Evolutionary conservation across 192 early-diverging fungal genomes (phyloP).

Genomic region (Coemansia sp.): DNA sequence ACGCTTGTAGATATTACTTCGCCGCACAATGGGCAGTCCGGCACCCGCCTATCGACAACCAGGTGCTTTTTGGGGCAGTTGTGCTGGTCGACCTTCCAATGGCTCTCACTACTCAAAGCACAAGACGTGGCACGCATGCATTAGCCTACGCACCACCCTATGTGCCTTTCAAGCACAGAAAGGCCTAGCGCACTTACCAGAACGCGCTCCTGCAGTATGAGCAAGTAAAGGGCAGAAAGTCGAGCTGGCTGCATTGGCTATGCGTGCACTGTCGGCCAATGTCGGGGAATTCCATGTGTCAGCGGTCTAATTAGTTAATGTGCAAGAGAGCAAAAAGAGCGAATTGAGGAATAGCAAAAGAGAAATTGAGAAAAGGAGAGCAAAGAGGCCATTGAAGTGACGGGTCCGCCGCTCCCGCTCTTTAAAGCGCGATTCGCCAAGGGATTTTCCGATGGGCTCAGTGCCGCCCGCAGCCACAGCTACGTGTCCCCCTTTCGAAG

Average conservation of each 20-base stretch:
- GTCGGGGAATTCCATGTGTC: conserved; percentile 67
- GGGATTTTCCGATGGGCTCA: not conserved
- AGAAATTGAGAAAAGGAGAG: not conserved
- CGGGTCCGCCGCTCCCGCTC: not conserved
- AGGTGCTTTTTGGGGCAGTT: conserved; percentile 59
- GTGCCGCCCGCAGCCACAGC: conserved; percentile 1
- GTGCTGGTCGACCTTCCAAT: conserved; percentile 68
- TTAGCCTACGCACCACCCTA: not conserved
- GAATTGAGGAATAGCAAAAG: not conserved
- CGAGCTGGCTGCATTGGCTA: conserved; percentile 59
- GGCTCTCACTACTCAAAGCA: conserved; percentile 58
- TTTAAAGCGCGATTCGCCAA: not conserved
- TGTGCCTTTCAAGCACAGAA: not conserved
- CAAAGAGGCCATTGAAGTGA: conserved; percentile 2
- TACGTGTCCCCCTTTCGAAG: not conserved
- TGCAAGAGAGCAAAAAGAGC: not conserved
- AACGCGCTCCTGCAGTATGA: conserved; percentile 46
- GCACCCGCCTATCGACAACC: conserved; percentile 61
- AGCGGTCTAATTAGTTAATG: not conserved
- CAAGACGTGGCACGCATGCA: not conserved
- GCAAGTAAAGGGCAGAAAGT: conserved; percentile 57
- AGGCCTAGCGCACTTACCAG: conserved; percentile 47
- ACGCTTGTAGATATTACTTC: conserved; percentile 67
- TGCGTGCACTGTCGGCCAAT: conserved; percentile 66
- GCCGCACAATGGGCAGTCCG: conserved; percentile 74